Evolutionary conservation across 805 yeast species (phyloP).

Genomic region (Candida ipomoeae): DNA sequence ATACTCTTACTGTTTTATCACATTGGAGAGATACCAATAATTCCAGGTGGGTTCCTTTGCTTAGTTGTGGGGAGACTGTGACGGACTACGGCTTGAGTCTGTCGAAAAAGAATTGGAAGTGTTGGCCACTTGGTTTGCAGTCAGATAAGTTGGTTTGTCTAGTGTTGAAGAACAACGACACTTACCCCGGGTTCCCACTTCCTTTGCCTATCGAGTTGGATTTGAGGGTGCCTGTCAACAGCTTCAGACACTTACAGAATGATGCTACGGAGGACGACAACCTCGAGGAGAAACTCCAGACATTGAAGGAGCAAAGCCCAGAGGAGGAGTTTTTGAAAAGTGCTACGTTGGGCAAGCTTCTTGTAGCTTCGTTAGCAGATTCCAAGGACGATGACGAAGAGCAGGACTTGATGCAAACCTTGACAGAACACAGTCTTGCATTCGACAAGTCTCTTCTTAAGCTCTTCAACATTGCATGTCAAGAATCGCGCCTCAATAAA

Average conservation of each 20-base stretch:
- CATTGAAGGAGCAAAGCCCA: slow-evolving; percentile 34
- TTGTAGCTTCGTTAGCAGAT: slow-evolving; percentile 46
- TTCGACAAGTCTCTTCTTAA: slow-evolving; percentile 78
- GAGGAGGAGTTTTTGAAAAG: slow-evolving; percentile 66
- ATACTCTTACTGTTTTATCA: slow-evolving; percentile 62
- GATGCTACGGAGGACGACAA: slow-evolving; percentile 24
- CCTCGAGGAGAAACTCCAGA: slow-evolving; percentile 19
- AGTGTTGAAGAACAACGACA: slow-evolving; percentile 58
- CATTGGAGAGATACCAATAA: slow-evolving; percentile 77
- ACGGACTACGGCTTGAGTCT: slow-evolving; percentile 47
- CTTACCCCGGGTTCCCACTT: slow-evolving; percentile 78
- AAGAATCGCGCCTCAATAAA: slow-evolving; percentile 56
- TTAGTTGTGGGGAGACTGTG: slow-evolving; percentile 50
- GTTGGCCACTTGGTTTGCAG: slow-evolving; percentile 86
- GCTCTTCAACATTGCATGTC: slow-evolving; percentile 70
- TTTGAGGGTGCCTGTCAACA: slow-evolving; percentile 57
- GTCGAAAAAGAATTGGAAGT: slow-evolving; percentile 50
- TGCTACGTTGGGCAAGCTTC: slow-evolving; percentile 55
- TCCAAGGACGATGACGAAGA: slow-evolving; percentile 30
- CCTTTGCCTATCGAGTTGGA: slow-evolving; percentile 80
- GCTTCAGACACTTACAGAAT: slow-evolving; percentile 20
- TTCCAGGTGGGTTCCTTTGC: slow-evolving; percentile 82
- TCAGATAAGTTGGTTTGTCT: slow-evolving; percentile 70
- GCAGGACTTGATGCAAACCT: slow-evolving; percentile 45
- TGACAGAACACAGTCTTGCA: slow-evolving; percentile 48